phyloP scores from a whole-genome alignment of 2,329 filamentous ascomycete genomes.

The Cercospora sesami region DNA sequence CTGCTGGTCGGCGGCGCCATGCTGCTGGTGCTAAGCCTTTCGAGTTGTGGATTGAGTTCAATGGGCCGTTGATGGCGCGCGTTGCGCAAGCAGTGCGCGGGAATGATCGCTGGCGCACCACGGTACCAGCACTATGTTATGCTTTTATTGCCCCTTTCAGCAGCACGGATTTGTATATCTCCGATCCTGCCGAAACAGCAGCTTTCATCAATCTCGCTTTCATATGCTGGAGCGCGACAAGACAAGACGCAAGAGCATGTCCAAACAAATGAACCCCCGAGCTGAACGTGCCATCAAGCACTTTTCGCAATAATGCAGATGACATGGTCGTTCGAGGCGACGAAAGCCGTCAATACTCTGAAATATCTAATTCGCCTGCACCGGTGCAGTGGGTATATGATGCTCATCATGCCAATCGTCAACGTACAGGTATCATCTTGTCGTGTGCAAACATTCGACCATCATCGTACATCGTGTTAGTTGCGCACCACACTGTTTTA shows the following conservation, averaged over 20 bases:
- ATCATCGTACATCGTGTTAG: not conserved
- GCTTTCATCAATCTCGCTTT: not conserved
- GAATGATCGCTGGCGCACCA: not conserved
- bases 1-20: constrained; percentile 25
- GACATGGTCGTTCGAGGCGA: not conserved
- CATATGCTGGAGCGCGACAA: not conserved
- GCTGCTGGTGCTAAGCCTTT: not conserved
- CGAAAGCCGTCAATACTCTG: not conserved
- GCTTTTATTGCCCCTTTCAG: not conserved
- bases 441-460: not conserved
- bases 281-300: not conserved
- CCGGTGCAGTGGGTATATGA: constrained; percentile 3
- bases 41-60: not conserved
- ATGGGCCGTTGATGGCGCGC: constrained; percentile 3
- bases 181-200: not conserved
- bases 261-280: not conserved
- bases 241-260: not conserved
- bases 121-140: not conserved
- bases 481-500: not conserved
- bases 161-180: not conserved
- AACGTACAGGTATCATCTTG: not conserved
- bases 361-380: not conserved
- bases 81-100: constrained; percentile 2
- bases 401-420: not conserved
- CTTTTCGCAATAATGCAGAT: not conserved